phyloP scores from a whole-genome alignment of 768 basidiomycete species.

The Serpula lacrymans region DNA sequence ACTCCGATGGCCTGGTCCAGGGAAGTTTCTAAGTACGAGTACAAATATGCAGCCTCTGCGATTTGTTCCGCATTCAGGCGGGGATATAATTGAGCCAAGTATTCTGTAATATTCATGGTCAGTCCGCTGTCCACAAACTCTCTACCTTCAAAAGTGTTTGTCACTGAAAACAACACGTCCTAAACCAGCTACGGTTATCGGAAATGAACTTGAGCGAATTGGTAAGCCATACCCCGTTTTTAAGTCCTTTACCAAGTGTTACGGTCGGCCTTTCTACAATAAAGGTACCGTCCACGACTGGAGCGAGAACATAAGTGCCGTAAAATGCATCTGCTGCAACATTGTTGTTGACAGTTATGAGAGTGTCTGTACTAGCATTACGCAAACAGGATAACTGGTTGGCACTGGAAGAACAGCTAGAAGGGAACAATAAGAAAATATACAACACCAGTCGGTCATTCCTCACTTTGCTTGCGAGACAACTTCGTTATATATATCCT shows the following conservation, averaged over 20 bases:
- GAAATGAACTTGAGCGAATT: neutral
- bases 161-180: slow-evolving; percentile 28
- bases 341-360: slow-evolving; percentile 29
- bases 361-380: slow-evolving; percentile 16
- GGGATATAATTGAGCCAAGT: slow-evolving; percentile 37
- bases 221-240: slow-evolving; percentile 36
- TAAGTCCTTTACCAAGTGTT: slow-evolving; percentile 26
- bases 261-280: slow-evolving; percentile 35
- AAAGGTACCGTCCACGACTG: slow-evolving; percentile 41
- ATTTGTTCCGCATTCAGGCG: slow-evolving; percentile 21
- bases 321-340: slow-evolving; percentile 29
- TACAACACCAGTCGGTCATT: too few relatives aligned
- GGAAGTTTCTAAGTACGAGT: slow-evolving; percentile 26
- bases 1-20: slow-evolving; percentile 30
- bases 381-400: slow-evolving; percentile 37
- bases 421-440: too few relatives aligned
- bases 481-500: slow-evolving; percentile 27
- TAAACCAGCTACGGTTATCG: slow-evolving; percentile 2
- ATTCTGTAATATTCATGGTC: slow-evolving; percentile 24
- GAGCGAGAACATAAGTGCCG: slow-evolving; percentile 35
- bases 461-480: slow-evolving; percentile 31
- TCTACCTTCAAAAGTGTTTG: slow-evolving; percentile 31
- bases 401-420: slow-evolving; percentile 26
- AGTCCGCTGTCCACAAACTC: slow-evolving; percentile 31
- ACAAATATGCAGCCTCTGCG: slow-evolving; percentile 17